Base-by-base conservation (phyloP, 164 flowering plant genomes). In the Annona squamosa region DNA sequence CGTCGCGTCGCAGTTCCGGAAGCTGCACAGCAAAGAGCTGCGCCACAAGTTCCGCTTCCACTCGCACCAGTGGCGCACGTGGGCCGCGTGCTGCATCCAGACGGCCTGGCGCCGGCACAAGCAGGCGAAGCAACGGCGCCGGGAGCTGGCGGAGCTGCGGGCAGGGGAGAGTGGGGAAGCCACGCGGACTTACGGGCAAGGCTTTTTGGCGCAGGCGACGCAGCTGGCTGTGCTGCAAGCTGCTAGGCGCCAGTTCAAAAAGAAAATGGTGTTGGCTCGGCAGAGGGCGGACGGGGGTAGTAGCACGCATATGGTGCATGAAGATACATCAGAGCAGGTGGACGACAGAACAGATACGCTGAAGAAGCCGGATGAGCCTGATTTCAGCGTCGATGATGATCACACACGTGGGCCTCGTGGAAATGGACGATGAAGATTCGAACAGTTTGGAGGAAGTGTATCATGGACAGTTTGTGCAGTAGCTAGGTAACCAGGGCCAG, bases 41-140 rank as follows among this genome's bases (percentile, higher is more conserved):
- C 80, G 93, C 47, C 91, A 92, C 79, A 91, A 85, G 81, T 92
- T 94, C 77, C 74, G 97, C 67, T 92, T 92, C 84, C 88, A 92
- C 75, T 90, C 97, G 0, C 94, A 90, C 76, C 98, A 94, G 47
- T 94, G 98, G 98, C 79, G 98, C 9, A 81, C 91, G 1, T 94
- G 98, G 98, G 91, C 97, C 18, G 97, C 97, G 0, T 91, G 97
- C 72, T 94, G 85, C 74, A 77, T 94, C 17, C 98, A 94, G 71
- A 92, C 91, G 2, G 97, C 97, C 0, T 94, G 97, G 95, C 77
- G 97, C 1, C 74, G 98, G 72, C 79, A 72, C 71, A 87, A 84
- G 81, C 87, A 72, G 67, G 73, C 90, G 69, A 52, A 52, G 59
- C 37, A 26, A 26, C 84, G 77, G 77, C 82, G 77, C 47, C 81